These are phyloP conservation scores for Solanum peruvianum DNA, from an alignment of 257 asterid genomes.

Conservation along the genomic window DNA sequence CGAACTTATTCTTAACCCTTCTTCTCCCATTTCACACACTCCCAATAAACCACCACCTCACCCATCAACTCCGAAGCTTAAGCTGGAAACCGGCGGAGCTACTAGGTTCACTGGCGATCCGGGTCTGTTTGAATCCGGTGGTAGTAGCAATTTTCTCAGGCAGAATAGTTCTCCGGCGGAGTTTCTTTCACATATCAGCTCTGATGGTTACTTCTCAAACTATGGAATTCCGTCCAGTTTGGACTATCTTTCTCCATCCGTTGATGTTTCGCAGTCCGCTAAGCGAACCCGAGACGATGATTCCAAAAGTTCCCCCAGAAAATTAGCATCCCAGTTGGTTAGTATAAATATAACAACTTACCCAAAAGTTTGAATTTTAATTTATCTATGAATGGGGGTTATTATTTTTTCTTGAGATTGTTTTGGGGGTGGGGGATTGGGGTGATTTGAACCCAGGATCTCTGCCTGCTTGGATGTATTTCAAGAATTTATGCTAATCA, in stretches of 20 bases:
- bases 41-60: conserved; percentile 16
- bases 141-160: conserved; percentile 35
- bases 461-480: not conserved
- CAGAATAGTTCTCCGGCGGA: conserved; percentile 95
- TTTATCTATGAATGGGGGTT: not conserved
- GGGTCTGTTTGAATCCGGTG: conserved; percentile 46
- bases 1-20: conserved; percentile 44
- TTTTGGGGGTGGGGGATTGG: not conserved
- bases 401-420: not conserved
- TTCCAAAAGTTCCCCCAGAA: conserved; percentile 28
- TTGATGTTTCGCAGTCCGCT: conserved; percentile 17
- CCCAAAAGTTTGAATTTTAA: not conserved
- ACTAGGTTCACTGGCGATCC: conserved; percentile 35
- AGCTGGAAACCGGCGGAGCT: not conserved
- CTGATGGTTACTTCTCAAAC: conserved; percentile 52
- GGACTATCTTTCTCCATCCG: conserved; percentile 23
- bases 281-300: conserved; percentile 60
- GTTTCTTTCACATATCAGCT: conserved; percentile 36
- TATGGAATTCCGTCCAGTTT: conserved; percentile 51
- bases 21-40: not conserved
- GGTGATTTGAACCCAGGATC: not conserved
- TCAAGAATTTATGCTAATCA: not conserved
- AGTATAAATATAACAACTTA: not conserved
- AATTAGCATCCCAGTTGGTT: conserved; percentile 10
- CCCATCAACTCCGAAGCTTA: conserved; percentile 9